phyloP scores from a whole-genome alignment of 768 basidiomycete genomes.

The Kwoniella newhampshirensis region DNA sequence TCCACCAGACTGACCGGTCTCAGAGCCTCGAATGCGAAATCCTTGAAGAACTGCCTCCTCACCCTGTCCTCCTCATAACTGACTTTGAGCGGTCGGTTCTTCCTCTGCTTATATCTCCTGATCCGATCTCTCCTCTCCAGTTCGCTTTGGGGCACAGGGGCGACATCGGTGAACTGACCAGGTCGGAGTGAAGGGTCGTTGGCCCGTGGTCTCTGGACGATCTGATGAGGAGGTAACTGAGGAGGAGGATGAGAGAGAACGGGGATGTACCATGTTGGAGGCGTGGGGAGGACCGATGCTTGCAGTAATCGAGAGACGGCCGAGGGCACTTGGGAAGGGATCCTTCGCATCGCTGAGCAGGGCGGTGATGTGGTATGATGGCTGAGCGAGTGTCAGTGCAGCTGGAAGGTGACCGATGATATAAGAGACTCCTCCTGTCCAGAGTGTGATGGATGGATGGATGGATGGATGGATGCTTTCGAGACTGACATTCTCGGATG shows the following conservation, averaged over 20 bases:
- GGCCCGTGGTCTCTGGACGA: constrained; percentile 56
- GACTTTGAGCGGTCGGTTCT: constrained; percentile 60
- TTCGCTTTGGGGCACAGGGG: constrained; percentile 3
- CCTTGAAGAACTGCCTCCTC: constrained; percentile 85
- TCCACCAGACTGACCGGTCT: constrained; percentile 76
- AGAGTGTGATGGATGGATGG: neutral
- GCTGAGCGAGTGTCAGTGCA: neutral
- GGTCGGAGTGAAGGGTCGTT: constrained; percentile 2
- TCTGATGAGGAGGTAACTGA: constrained; percentile 71
- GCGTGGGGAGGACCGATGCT: constrained; percentile 62
- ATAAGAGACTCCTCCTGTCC: too few species aligned
- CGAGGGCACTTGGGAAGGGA: constrained; percentile 85
- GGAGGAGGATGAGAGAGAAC: constrained; percentile 86
- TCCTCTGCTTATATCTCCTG: constrained; percentile 50
- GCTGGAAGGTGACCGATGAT: too few species aligned
- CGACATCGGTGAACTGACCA: constrained; percentile 4
- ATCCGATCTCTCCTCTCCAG: constrained; percentile 32
- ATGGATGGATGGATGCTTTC: neutral
- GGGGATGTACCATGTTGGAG: constrained; percentile 80
- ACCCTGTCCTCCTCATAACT: constrained; percentile 80
- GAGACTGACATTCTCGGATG: constrained; percentile 7
- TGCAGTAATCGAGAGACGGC: constrained; percentile 77
- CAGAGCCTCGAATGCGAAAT: constrained; percentile 95
- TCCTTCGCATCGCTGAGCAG: constrained; percentile 49
- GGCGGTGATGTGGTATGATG: constrained; percentile 3